Evolutionary conservation across 2,329 filamentous ascomycete species (phyloP).

Genomic region (Fusarium austroafricanum): DNA sequence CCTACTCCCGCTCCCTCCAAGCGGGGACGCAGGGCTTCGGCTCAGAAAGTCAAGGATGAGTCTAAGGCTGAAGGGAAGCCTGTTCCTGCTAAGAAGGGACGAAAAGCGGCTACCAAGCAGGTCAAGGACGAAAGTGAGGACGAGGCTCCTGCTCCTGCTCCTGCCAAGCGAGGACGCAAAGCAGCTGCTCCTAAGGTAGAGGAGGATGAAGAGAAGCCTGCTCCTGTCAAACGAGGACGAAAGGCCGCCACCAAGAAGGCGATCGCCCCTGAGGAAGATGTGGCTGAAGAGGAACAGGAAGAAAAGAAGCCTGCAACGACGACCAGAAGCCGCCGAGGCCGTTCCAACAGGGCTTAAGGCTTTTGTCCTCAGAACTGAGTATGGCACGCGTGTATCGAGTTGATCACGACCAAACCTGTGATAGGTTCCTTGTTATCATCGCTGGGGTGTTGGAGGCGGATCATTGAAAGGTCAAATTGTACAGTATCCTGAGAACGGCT

Average conservation of each 20-base stretch:
- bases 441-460: not conserved
- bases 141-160: constrained; percentile 32
- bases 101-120: constrained; percentile 33
- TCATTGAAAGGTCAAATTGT: not conserved
- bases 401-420: not conserved
- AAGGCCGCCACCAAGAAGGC: constrained; percentile 35
- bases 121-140: constrained; percentile 40
- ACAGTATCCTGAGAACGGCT: constrained; percentile 18
- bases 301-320: constrained; percentile 50
- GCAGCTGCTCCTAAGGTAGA: constrained; percentile 20
- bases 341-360: constrained; percentile 41
- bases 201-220: constrained; percentile 30
- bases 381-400: not conserved
- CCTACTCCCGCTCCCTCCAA: constrained; percentile 46
- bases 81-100: constrained; percentile 22
- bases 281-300: constrained; percentile 21
- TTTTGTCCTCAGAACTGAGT: not conserved
- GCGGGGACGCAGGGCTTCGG: constrained; percentile 41
- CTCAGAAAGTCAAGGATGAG: constrained; percentile 34
- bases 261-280: constrained; percentile 25
- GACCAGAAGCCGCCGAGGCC: constrained; percentile 43
- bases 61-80: constrained; percentile 29
- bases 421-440: constrained; percentile 1
- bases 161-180: constrained; percentile 47
- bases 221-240: constrained; percentile 31